Conservation (phyloP, 371 early-diverging fungal genomes). For the Lichtheimia corymbifera region DNA sequence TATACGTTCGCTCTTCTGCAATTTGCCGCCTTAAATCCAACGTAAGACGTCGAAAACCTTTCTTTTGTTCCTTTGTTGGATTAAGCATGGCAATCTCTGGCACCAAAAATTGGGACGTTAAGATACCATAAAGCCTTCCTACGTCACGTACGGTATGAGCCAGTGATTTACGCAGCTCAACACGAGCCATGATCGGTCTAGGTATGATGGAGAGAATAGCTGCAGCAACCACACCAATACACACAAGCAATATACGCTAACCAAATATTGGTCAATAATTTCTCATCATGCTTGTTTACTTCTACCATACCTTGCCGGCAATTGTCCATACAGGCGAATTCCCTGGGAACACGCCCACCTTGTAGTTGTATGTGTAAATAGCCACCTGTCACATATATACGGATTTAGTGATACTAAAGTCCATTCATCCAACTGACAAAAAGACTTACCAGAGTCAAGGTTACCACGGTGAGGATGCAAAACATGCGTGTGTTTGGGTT, state of each 20-base stretch:
- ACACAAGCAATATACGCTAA: constrained; percentile 41
- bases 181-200: constrained; percentile 36
- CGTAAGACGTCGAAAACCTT: constrained; percentile 29
- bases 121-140: constrained; percentile 35
- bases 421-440: too few species aligned
- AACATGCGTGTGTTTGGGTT: constrained; percentile 23
- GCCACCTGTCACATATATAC: not conserved
- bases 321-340: constrained; percentile 33
- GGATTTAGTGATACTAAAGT: too few species aligned
- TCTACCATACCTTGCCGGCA: constrained; percentile 40
- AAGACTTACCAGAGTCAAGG: constrained; percentile 25
- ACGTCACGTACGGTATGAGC: constrained; percentile 43
- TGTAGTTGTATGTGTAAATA: constrained; percentile 32
- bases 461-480: constrained; percentile 32
- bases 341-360: not conserved
- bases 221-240: constrained; percentile 40
- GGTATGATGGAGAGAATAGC: constrained; percentile 39
- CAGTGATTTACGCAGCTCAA: constrained; percentile 44
- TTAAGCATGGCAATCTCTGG: not conserved
- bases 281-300: too few species aligned
- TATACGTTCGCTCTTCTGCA: constrained; percentile 30
- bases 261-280: not conserved
- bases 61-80: constrained; percentile 18
- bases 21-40: constrained; percentile 39
- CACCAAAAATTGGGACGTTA: constrained; percentile 17